Evolutionary conservation across 768 basidiomycete genomes (phyloP), one percentile per base, ranked within the genome.

Genomic region (Suillus bovinus): DNA sequence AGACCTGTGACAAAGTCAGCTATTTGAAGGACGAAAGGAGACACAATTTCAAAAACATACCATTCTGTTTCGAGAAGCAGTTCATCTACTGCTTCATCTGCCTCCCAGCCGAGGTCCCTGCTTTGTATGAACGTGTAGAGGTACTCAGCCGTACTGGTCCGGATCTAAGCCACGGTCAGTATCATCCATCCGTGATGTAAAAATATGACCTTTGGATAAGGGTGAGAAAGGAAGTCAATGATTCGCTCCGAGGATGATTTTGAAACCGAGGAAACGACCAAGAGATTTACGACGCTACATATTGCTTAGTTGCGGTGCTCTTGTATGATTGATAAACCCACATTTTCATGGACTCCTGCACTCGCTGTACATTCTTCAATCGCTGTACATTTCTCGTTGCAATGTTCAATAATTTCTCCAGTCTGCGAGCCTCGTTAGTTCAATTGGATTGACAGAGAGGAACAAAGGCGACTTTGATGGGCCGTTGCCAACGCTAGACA

Each of bases 341-440:
- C 96, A 92, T 85, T 73, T 89, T 91, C 91, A 94, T 93, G 5
- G 88, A 86, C 62, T 89, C 86, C 13, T 83, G 81, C 27, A 97
- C 87, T 60, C 96, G 78, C 67, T 90, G 90, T n/a, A 93, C 77
- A 64, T 86, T 96, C 77, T 94, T 97, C 60, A 95, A 73, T 33
- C 84, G 84, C 17, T 79, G 76, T 11, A 91, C 80, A 70, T 89
- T 88, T 69, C 78, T 85, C 20, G 84, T 82, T 33, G 83, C 80
- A 55, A 93, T 75, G 13, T 78, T 69, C 34, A 91, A 74, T 59
- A 94, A 71, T 16, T 75, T 71, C 36, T 79, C 73, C 39, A 92
- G 70, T 56, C 90, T 93, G 66, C 10, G 63, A 63, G 4, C 50
- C 50, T 39, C 3, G 17, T 47, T 11, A 63, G 56, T 17, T 60